phyloP scores from a whole-genome alignment of 23 red algal species.

The Gracilaria gracilis region DNA sequence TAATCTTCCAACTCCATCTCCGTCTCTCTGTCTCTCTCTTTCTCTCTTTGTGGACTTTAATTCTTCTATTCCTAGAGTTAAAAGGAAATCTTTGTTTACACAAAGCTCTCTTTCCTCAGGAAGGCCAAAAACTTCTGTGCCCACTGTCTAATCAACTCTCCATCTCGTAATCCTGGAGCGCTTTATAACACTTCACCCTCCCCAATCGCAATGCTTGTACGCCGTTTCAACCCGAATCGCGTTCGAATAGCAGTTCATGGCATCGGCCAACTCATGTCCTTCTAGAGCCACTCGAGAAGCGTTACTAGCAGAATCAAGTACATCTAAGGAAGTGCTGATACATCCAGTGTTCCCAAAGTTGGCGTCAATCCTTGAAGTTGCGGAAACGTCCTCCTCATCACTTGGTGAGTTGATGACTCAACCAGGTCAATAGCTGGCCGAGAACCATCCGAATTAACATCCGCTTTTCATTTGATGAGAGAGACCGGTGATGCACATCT shows the following conservation, averaged over 20 bases:
- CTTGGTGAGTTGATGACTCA: conserved; percentile 75
- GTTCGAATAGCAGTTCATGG: conserved; percentile 72
- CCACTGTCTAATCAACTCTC: no score
- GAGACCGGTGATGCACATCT: conserved; percentile 76
- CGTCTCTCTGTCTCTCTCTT: no score
- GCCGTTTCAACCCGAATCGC: conserved; percentile 66
- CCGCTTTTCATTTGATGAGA: no score
- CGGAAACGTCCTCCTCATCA: conserved; percentile 68
- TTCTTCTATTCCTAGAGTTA: no score
- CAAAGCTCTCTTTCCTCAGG: no score
- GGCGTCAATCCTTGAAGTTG: conserved; percentile 43
- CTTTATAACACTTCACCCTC: conserved; percentile 70
- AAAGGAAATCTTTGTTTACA: no score
- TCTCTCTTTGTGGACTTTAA: no score
- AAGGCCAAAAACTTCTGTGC: no score
- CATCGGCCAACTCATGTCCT: conserved; percentile 53
- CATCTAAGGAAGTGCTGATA: conserved; percentile 53
- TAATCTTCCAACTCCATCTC: conserved; percentile 76
- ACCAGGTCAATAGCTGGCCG: no score
- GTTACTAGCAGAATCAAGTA: conserved; percentile 62
- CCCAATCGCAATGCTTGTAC: conserved; percentile 46
- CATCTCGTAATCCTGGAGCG: conserved; percentile 72
- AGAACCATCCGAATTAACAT: no score
- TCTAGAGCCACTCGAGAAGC: conserved; percentile 48
- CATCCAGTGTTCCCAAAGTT: conserved; percentile 54